Evolutionary conservation across 345 rosid species (phyloP).

Genomic region (Eucalyptus polybractea): DNA sequence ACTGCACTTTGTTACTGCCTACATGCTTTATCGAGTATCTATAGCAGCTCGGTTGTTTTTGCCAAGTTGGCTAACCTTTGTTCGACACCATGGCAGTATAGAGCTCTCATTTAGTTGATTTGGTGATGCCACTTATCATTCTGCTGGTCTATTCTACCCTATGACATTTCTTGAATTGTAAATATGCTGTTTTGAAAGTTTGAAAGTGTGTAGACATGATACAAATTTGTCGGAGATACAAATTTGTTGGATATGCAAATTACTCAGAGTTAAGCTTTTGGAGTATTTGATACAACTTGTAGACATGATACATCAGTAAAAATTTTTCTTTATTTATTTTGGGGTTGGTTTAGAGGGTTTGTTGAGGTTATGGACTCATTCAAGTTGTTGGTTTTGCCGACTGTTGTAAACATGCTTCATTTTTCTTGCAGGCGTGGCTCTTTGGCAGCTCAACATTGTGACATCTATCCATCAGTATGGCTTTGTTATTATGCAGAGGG

Average conservation of each 20-base stretch:
- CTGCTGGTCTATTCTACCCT: background rate
- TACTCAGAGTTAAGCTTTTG: background rate
- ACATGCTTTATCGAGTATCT: background rate
- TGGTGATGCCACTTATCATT: background rate
- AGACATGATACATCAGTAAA: background rate
- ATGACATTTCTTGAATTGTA: background rate
- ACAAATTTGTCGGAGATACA: background rate
- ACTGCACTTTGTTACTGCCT: background rate
- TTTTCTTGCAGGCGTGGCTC: constrained; percentile 6
- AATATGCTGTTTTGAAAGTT: background rate
- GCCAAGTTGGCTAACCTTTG: background rate
- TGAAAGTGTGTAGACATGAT: background rate
- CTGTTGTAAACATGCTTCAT: no score
- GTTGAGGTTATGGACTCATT: background rate
- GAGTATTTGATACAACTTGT: background rate
- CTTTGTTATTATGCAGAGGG: constrained; percentile 41
- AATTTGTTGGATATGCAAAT: background rate
- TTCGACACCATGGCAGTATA: background rate
- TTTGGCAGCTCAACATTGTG: background rate
- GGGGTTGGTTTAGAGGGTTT: background rate
- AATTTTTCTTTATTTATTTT: background rate
- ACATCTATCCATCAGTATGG: constrained; percentile 18
- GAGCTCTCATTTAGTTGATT: background rate
- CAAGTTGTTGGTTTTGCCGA: background rate
- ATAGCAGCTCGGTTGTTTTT: background rate